phyloP scores from a whole-genome alignment of 2,329 filamentous ascomycete genomes.

The Cucurbitaria berberidis region DNA sequence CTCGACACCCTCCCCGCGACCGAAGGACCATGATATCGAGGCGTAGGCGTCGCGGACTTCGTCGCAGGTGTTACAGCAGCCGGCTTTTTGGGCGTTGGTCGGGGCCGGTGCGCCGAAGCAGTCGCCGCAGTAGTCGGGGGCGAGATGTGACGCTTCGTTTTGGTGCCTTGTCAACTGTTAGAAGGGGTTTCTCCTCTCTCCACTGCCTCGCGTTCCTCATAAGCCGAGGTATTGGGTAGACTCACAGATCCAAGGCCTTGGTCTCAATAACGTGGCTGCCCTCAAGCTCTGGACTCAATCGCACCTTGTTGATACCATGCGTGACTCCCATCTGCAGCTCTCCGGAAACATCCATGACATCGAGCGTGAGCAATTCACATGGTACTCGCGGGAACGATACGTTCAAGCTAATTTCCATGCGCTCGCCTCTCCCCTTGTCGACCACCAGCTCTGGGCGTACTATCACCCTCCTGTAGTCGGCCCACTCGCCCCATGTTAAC shows the following conservation, averaged over 20 bases:
- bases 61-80: slow-evolving; percentile 96
- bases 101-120: slow-evolving; percentile 89
- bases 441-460: slow-evolving; percentile 94
- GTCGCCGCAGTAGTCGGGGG: slow-evolving; percentile 88
- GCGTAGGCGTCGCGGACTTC: slow-evolving; percentile 97
- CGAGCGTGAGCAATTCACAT: slow-evolving; percentile 92
- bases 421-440: slow-evolving; percentile 95
- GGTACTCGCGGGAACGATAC: slow-evolving; percentile 93
- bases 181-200: slow-evolving; percentile 1
- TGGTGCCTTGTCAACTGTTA: slow-evolving; percentile 60
- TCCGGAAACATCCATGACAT: slow-evolving; percentile 98
- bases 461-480: slow-evolving; percentile 83
- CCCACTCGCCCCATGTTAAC: slow-evolving; percentile 94
- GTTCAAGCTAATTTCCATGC: slow-evolving; percentile 99
- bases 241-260: slow-evolving; percentile 49
- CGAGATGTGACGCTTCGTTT: slow-evolving; percentile 76
- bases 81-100: slow-evolving; percentile 72
- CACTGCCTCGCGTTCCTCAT: not conserved
- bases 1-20: slow-evolving; percentile 87
- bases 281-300: slow-evolving; percentile 73
- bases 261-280: slow-evolving; percentile 65
- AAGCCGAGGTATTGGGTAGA: not conserved
- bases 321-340: slow-evolving; percentile 95
- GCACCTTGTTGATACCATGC: slow-evolving; percentile 90
- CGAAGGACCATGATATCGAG: slow-evolving; percentile 88